Base-by-base conservation (phyloP, 139 green algal species). In the Eudorina sp. region DNA sequence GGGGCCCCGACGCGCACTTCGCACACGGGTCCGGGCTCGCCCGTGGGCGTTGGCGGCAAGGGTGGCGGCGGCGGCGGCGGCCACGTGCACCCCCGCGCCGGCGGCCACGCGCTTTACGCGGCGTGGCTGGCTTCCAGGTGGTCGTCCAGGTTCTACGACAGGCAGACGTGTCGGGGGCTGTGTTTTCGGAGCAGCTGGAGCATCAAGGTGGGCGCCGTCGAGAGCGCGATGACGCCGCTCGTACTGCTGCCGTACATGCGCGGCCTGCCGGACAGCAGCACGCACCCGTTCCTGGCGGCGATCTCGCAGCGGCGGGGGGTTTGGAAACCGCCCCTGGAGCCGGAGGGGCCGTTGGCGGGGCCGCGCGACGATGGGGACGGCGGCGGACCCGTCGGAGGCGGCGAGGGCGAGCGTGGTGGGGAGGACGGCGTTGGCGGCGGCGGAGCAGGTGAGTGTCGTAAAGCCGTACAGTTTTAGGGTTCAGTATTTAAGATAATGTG, bases 131-230 rank as follows among this genome's bases (percentile, higher is more conserved):
- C 77, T 29, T 55, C 77, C n/a, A 2, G 14, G 2, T 29, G 36
- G 1, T 31, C 77, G 23, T 11, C 0, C 5, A 2, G 0, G 7
- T 66, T 84, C 38, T 84, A 43, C 55, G 53, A 84, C 53, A 6
- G 21, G 25, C n/a, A 43, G 21, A 73, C 77, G 9, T 84, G 77
- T 53, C 23, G 77, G 25, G 14, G 53, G 0, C 5, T 55, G 27
- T 83, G 75, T 38, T 83, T 83, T n/a, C 51, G 38, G 31, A 46
- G 73, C 27, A 81, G 73, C 73, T 81, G 73, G 73, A 81, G 73
- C 45, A 62, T 81, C 45, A 41, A 48, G 73, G 25, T 81, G 45
- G 73, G 34, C 2, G n/a, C 73, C 14, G 46, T 62, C 5, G 73
- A 81, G 46, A 23, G 31, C 8, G 43, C 64, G 74, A 27, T 48